phyloP scores from a whole-genome alignment of 163 green algal genomes.

The Chlorella variabilis region DNA sequence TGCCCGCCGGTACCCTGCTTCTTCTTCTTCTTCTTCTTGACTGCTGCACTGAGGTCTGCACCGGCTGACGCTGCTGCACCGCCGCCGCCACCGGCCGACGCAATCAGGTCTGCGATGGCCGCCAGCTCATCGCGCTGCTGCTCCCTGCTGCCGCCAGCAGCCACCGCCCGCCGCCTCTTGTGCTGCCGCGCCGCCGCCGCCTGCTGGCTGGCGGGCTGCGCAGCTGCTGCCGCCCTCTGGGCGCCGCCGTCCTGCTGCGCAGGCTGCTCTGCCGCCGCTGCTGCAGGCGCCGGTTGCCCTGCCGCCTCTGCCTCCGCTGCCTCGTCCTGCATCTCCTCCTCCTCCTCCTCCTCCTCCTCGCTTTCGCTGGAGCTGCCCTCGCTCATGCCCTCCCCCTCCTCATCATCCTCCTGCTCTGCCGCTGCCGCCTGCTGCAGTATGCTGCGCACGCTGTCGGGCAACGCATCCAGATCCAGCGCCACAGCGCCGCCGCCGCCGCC shows the following conservation, averaged over 20 bases:
- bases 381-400: not conserved
- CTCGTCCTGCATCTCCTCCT: not conserved
- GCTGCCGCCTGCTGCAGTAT: constrained; percentile 19
- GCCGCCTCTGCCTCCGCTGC: not conserved
- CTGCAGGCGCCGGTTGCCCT: not conserved
- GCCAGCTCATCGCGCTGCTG: constrained; percentile 29
- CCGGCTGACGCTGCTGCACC: not conserved
- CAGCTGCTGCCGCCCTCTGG: not conserved
- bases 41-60: not conserved
- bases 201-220: not conserved
- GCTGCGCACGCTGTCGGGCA: constrained; percentile 32
- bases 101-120: constrained; percentile 39
- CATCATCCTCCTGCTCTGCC: not conserved
- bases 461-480: constrained; percentile 7
- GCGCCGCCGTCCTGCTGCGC: not conserved
- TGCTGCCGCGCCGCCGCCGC: not conserved
- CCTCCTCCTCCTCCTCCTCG: constrained; percentile 1
- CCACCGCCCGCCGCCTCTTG: constrained; percentile 12
- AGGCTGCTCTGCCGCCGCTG: not conserved
- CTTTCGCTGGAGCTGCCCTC: not conserved
- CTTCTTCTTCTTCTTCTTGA: constrained; percentile 29
- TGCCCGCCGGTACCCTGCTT: too few species aligned
- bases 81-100: not conserved
- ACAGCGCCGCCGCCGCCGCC: not conserved
- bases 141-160: constrained; percentile 3